Percentiles rank a stretch among this genome's conserved stretches.
These are phyloP conservation scores for Syzygium oleosum DNA, from an alignment of 345 rosid genomes.

Conservation along the genomic window DNA sequence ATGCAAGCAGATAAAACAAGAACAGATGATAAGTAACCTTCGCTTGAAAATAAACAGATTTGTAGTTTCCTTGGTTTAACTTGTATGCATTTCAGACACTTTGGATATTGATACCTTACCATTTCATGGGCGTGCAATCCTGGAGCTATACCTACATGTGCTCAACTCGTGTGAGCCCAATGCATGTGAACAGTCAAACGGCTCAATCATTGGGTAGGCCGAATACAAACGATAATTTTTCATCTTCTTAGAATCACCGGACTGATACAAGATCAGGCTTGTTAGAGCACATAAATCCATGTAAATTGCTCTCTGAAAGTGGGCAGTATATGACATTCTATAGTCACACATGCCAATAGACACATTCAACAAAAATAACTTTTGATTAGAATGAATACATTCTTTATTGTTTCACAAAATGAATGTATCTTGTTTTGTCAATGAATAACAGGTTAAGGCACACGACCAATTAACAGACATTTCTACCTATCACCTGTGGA, in stretches of 20 bases:
- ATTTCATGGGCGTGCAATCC: neutral
- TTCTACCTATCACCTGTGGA: neutral
- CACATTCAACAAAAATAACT: neutral
- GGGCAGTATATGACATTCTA: neutral
- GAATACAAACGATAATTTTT: neutral
- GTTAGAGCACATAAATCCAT: neutral
- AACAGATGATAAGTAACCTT: neutral
- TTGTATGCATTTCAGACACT: neutral
- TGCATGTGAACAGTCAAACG: neutral
- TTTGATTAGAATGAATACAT: neutral
- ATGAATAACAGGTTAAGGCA: neutral
- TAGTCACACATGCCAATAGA: neutral
- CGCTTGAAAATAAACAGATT: neutral
- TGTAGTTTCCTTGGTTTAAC: neutral
- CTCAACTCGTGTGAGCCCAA: neutral
- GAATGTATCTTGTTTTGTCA: neutral
- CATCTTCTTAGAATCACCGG: neutral
- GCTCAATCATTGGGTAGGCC: neutral
- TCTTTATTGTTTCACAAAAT: neutral
- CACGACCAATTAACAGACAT: neutral
- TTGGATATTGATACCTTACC: neutral
- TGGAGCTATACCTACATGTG: neutral
- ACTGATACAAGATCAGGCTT: neutral
- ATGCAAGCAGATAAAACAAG: neutral
- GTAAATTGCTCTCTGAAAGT: neutral